Conservation (phyloP, 1,284 basidiomycete species). For the Pisolithus thermaeus region DNA sequence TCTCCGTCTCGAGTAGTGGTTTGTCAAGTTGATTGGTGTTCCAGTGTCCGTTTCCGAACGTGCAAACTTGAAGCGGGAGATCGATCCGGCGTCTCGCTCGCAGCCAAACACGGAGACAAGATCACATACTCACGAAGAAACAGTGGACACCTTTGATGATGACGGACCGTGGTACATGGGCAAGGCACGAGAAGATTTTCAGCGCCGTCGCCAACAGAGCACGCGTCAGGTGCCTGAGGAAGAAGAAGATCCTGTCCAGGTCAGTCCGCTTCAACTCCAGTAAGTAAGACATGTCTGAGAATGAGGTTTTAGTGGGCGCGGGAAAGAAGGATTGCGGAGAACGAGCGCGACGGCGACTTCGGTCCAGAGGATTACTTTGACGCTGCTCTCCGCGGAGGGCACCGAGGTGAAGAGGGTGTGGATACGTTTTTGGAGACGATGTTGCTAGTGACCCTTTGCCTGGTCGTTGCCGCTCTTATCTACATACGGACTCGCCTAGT, state of each 20-base stretch:
- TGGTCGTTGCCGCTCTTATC: constrained; percentile 60
- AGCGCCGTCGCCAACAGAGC: constrained; percentile 42
- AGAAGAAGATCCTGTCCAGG: constrained; percentile 70
- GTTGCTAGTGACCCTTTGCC: constrained; percentile 59
- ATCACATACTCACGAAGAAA: constrained; percentile 14
- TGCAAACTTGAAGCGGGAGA: constrained; percentile 18
- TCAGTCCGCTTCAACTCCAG: constrained; percentile 15
- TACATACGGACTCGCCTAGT: constrained; percentile 69
- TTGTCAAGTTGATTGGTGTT: constrained; percentile 8
- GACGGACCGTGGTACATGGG: constrained; percentile 74
- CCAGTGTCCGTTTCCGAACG: constrained; percentile 24
- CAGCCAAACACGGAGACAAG: constrained; percentile 13
- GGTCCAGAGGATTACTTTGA: constrained; percentile 80
- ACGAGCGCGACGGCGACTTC: constrained; percentile 66
- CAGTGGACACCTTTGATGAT: constrained; percentile 32
- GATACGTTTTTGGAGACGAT: constrained; percentile 72
- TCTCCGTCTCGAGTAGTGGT: not conserved
- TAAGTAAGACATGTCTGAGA: not conserved
- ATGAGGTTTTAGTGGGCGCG: constrained; percentile 59
- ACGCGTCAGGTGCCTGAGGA: constrained; percentile 38
- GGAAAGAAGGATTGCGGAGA: constrained; percentile 63
- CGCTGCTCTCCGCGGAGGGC: constrained; percentile 50
- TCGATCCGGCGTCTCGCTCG: constrained; percentile 20
- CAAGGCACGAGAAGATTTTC: constrained; percentile 71
- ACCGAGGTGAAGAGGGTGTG: constrained; percentile 50